Evolutionary conservation across 768 basidiomycete genomes (phyloP).

Genomic region (Amanita thiersii): DNA sequence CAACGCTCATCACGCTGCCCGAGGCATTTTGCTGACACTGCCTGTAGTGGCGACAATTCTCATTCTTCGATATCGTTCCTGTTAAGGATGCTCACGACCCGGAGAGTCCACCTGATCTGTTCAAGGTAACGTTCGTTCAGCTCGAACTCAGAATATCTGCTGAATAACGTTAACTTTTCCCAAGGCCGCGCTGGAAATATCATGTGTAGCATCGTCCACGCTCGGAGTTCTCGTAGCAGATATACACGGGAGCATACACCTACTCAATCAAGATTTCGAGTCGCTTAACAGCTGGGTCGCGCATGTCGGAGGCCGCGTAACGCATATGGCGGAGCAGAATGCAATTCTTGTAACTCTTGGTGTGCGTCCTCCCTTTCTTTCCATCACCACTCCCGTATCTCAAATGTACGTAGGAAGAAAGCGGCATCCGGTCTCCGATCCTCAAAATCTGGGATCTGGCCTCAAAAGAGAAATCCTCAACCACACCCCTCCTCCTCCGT

Average conservation of each 20-base stretch:
- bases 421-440: conserved; percentile 52
- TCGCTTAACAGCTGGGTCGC: conserved; percentile 70
- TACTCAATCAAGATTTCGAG: conserved; percentile 70
- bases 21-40: conserved; percentile 18
- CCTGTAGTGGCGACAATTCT: conserved; percentile 76
- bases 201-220: conserved; percentile 54
- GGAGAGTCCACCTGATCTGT: conserved; percentile 63
- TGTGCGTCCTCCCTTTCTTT: conserved; percentile 35
- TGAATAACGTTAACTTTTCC: conserved; percentile 3
- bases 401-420: conserved; percentile 77
- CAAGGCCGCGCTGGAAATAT: conserved; percentile 70
- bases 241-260: conserved; percentile 76
- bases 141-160: conserved; percentile 1
- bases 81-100: conserved; percentile 79
- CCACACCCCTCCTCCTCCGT: conserved; percentile 56
- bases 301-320: conserved; percentile 71
- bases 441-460: conserved; percentile 88
- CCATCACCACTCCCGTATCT: conserved; percentile 7
- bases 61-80: conserved; percentile 76
- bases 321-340: conserved; percentile 77
- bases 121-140: conserved; percentile 43
- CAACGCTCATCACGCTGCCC: not conserved
- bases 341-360: conserved; percentile 86
- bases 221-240: conserved; percentile 73
- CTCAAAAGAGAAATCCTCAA: conserved; percentile 57